These are phyloP conservation scores for Tanacetum coccineum DNA, from an alignment of 129 eudicot species.

Conservation along the genomic window DNA sequence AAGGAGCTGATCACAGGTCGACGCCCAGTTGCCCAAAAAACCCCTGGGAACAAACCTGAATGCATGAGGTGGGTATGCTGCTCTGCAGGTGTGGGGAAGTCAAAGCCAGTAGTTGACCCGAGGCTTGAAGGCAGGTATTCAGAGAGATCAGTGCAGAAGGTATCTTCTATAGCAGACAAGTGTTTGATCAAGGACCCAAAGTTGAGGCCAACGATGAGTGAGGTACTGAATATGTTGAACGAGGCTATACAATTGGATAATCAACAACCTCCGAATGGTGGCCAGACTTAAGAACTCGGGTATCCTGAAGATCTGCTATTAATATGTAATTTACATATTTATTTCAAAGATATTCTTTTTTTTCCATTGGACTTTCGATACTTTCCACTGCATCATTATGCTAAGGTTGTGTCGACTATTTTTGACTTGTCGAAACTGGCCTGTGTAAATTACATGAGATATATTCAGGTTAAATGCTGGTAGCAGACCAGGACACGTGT, in stretches of 20 bases:
- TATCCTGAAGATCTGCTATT: background rate
- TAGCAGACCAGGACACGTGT: background rate
- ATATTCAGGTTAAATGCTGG: background rate
- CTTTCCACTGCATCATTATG: constrained; percentile 1
- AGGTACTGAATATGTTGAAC: constrained; percentile 55
- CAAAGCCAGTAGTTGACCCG: constrained; percentile 47
- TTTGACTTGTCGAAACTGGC: constrained; percentile 13
- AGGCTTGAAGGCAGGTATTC: constrained; percentile 42
- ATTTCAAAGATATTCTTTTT: background rate
- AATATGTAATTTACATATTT: background rate
- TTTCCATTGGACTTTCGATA: background rate
- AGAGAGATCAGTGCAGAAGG: constrained; percentile 40
- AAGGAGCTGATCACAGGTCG: constrained; percentile 65
- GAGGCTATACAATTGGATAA: constrained; percentile 23
- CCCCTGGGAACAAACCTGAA: constrained; percentile 43
- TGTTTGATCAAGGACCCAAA: constrained; percentile 50
- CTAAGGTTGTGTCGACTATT: constrained; percentile 19
- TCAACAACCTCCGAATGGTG: constrained; percentile 1
- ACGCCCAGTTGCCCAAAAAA: constrained; percentile 44
- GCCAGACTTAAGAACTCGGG: background rate
- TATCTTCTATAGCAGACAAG: constrained; percentile 40
- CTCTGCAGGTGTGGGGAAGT: constrained; percentile 38
- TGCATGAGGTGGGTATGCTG: constrained; percentile 59
- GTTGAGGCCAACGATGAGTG: constrained; percentile 64
- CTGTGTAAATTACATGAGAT: background rate